phyloP scores from a whole-genome alignment of 1,284 basidiomycete species.

The Papiliotrema fonsecae region DNA sequence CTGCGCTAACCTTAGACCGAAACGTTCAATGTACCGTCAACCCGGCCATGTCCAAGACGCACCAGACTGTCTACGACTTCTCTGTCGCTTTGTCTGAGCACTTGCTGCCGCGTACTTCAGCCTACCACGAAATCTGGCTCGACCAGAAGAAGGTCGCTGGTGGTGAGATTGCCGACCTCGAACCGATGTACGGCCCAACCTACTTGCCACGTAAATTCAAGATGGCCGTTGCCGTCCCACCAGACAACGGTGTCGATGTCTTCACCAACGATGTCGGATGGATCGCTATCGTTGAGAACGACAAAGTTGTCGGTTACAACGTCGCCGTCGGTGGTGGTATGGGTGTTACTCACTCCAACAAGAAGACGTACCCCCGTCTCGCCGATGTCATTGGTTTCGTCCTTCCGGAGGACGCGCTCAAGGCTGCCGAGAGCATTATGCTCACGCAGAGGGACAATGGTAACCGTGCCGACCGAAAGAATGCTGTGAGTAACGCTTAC shows the following conservation, averaged over 20 bases:
- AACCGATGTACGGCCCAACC: slow-evolving; percentile 94
- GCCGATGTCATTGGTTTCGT: slow-evolving; percentile 91
- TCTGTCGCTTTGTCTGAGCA: slow-evolving; percentile 80
- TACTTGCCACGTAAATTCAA: slow-evolving; percentile 99
- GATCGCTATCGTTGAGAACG: slow-evolving; percentile 80
- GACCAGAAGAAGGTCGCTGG: slow-evolving; percentile 92
- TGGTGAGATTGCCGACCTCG: slow-evolving; percentile 85
- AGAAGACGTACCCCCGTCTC: slow-evolving; percentile 94
- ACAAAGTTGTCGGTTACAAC: slow-evolving; percentile 80
- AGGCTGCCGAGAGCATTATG: slow-evolving; percentile 90
- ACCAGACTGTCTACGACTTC: slow-evolving; percentile 79
- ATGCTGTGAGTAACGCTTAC: slow-evolving; percentile 53
- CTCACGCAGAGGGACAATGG: slow-evolving; percentile 92
- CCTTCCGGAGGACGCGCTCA: slow-evolving; percentile 75
- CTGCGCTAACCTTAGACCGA: slow-evolving; percentile 45
- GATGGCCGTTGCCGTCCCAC: slow-evolving; percentile 92
- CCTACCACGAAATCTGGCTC: slow-evolving; percentile 99
- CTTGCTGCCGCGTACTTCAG: slow-evolving; percentile 82
- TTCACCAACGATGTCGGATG: slow-evolving; percentile 95
- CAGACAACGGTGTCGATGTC: slow-evolving; percentile 93
- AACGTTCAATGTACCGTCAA: slow-evolving; percentile 93
- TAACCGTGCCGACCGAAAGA: slow-evolving; percentile 75
- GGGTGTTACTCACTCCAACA: slow-evolving; percentile 98
- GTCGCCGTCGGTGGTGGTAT: slow-evolving; percentile 91
- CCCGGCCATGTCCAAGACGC: slow-evolving; percentile 77